These are phyloP conservation scores for Schizophyllum amplum DNA, from an alignment of 1,284 basidiomycete species.

Conservation along the genomic window DNA sequence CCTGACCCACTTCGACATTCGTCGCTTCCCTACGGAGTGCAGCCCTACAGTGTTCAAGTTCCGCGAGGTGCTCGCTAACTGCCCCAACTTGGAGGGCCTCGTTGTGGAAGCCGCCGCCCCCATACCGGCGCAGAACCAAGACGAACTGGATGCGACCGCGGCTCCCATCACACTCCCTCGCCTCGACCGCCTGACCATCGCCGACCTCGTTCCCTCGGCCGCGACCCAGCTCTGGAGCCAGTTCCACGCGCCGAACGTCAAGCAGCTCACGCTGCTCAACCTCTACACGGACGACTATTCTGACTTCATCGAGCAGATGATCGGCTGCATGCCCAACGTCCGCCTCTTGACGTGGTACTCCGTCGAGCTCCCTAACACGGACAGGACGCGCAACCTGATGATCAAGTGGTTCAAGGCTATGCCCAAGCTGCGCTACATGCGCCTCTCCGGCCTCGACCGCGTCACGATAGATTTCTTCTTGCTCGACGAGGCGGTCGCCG, in stretches of 20 bases:
- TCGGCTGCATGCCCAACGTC: slow-evolving; percentile 37
- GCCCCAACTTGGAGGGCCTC: slow-evolving; percentile 41
- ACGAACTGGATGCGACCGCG: slow-evolving; percentile 15
- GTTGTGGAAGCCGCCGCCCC: slow-evolving; percentile 54
- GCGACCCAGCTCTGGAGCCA: slow-evolving; percentile 35
- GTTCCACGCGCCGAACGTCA: slow-evolving; percentile 42
- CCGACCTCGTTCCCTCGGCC: slow-evolving; percentile 40
- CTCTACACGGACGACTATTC: slow-evolving; percentile 41
- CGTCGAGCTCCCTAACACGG: slow-evolving; percentile 24
- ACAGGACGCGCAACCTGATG: slow-evolving; percentile 21
- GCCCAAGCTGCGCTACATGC: slow-evolving; percentile 42
- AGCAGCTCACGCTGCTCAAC: slow-evolving; percentile 45
- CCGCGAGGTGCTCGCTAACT: slow-evolving; percentile 39
- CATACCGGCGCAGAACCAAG: slow-evolving; percentile 16
- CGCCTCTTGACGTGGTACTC: slow-evolving; percentile 41
- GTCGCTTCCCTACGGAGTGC: slow-evolving; percentile 41
- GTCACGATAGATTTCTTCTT: background rate
- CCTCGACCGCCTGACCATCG: slow-evolving; percentile 43
- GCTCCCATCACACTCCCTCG: slow-evolving; percentile 34
- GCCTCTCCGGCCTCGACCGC: slow-evolving; percentile 29
- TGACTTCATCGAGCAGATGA: slow-evolving; percentile 34
- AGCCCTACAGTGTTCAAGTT: slow-evolving; percentile 41
- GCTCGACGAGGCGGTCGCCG: background rate
- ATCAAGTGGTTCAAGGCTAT: slow-evolving; percentile 45
- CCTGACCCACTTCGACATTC: slow-evolving; percentile 51